Evolutionary conservation across 2,329 filamentous ascomycete genomes (phyloP).

Genomic region (Trichophyton simii): DNA sequence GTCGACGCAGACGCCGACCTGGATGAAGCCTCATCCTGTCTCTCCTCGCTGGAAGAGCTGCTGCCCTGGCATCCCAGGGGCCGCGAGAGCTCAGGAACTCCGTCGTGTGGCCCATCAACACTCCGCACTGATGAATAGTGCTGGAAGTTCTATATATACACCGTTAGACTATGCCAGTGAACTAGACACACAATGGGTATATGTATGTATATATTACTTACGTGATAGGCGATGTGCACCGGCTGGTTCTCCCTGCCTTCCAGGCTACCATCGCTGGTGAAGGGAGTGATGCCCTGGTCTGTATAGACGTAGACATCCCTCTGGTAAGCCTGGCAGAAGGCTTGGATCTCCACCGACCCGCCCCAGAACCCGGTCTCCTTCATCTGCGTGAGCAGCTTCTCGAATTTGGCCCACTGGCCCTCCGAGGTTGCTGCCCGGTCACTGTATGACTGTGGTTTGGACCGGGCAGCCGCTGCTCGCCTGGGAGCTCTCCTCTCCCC

Average conservation of each 20-base stretch:
- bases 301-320: slow-evolving; percentile 52
- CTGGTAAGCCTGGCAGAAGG: slow-evolving; percentile 50
- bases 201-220: slow-evolving; percentile 28
- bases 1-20: not conserved
- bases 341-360: slow-evolving; percentile 55
- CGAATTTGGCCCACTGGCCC: slow-evolving; percentile 47
- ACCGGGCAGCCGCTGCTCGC: slow-evolving; percentile 30
- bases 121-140: slow-evolving; percentile 57
- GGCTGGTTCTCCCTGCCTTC: slow-evolving; percentile 22
- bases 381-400: slow-evolving; percentile 48
- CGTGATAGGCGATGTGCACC: slow-evolving; percentile 52
- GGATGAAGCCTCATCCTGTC: not conserved
- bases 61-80: slow-evolving; percentile 1
- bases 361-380: slow-evolving; percentile 50
- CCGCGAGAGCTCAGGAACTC: slow-evolving; percentile 37
- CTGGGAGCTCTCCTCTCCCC: slow-evolving; percentile 47
- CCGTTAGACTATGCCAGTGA: not conserved
- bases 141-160: slow-evolving; percentile 42
- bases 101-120: slow-evolving; percentile 45
- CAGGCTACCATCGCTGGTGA: slow-evolving; percentile 35
- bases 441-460: slow-evolving; percentile 31
- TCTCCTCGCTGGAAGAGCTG: not conserved
- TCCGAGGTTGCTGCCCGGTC: slow-evolving; percentile 40
- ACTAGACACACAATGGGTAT: not conserved
- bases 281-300: slow-evolving; percentile 26